These are phyloP conservation scores for Termitomyces sp. DNA, from an alignment of 768 basidiomycete species.

Conservation along the genomic window DNA sequence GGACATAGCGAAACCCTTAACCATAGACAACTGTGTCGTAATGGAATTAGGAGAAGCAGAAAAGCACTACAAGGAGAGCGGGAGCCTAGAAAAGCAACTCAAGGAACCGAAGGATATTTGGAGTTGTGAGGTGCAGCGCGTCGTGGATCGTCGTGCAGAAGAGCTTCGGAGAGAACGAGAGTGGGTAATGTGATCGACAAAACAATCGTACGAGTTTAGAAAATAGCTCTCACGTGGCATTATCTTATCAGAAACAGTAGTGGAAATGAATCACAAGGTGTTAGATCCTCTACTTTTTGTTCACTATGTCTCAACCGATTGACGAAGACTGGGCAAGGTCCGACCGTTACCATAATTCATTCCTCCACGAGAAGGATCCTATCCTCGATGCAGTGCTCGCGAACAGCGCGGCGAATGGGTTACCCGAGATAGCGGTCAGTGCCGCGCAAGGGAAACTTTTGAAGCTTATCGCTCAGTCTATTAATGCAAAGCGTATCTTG, in stretches of 20 bases:
- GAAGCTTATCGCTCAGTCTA: slow-evolving; percentile 42
- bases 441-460: slow-evolving; percentile 54
- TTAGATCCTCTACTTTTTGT: neutral
- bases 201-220: too few species aligned
- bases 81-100: slow-evolving; percentile 19
- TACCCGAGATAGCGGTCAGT: slow-evolving; percentile 43
- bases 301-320: neutral
- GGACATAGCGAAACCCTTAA: slow-evolving; percentile 60
- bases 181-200: slow-evolving; percentile 37
- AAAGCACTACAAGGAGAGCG: slow-evolving; percentile 50
- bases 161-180: slow-evolving; percentile 53
- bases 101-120: slow-evolving; percentile 53
- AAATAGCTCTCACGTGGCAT: neutral
- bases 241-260: slow-evolving; percentile 1
- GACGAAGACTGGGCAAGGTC: slow-evolving; percentile 44
- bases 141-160: slow-evolving; percentile 51
- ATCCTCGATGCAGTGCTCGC: slow-evolving; percentile 34
- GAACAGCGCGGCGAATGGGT: slow-evolving; percentile 21
- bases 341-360: slow-evolving; percentile 52
- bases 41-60: slow-evolving; percentile 75
- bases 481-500: slow-evolving; percentile 50
- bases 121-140: slow-evolving; percentile 54
- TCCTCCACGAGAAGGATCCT: slow-evolving; percentile 39
- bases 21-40: slow-evolving; percentile 79
- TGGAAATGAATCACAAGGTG: neutral